phyloP scores from a whole-genome alignment of 148 eudicot species.

The Salicornia ramosissima region DNA sequence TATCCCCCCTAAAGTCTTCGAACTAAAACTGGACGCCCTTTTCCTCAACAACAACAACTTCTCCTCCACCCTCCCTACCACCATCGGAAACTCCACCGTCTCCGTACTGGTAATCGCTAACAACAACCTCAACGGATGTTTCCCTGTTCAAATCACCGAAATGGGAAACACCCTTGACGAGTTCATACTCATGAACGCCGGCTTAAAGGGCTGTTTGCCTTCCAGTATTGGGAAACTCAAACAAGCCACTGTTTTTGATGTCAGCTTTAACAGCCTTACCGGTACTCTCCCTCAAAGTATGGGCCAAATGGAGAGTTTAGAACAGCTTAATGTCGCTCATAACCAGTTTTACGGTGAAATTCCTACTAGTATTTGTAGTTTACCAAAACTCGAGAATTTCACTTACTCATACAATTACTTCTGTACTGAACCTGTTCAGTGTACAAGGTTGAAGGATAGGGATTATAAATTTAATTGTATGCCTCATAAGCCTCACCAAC shows the following conservation, averaged over 20 bases:
- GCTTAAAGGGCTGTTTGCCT: slow-evolving; percentile 54
- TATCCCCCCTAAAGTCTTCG: slow-evolving; percentile 41
- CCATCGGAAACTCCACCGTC: slow-evolving; percentile 50
- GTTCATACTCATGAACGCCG: slow-evolving; percentile 39
- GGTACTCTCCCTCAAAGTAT: slow-evolving; percentile 55
- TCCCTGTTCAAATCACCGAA: slow-evolving; percentile 45
- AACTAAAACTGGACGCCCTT: slow-evolving; percentile 57
- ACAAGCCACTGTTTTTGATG: slow-evolving; percentile 49
- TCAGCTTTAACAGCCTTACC: slow-evolving; percentile 41
- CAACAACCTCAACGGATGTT: slow-evolving; percentile 53
- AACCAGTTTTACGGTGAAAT: slow-evolving; percentile 51
- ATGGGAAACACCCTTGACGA: slow-evolving; percentile 51
- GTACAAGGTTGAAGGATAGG: slow-evolving; percentile 34
- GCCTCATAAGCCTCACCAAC: slow-evolving; percentile 43
- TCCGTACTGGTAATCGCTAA: slow-evolving; percentile 66
- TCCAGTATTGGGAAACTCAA: slow-evolving; percentile 39
- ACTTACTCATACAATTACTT: slow-evolving; percentile 61
- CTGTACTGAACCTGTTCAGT: slow-evolving; percentile 32
- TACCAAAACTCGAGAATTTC: slow-evolving; percentile 61
- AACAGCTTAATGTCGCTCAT: slow-evolving; percentile 53
- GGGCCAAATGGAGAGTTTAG: slow-evolving; percentile 49
- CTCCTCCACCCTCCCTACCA: slow-evolving; percentile 32
- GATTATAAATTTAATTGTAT: slow-evolving; percentile 56
- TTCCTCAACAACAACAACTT: slow-evolving; percentile 66
- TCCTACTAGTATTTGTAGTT: slow-evolving; percentile 52